A percentile compares a stretch with the other conserved stretches of the same genome.
Conservation (phyloP, 1,284 basidiomycete genomes). For the Puccinia polysora region DNA sequence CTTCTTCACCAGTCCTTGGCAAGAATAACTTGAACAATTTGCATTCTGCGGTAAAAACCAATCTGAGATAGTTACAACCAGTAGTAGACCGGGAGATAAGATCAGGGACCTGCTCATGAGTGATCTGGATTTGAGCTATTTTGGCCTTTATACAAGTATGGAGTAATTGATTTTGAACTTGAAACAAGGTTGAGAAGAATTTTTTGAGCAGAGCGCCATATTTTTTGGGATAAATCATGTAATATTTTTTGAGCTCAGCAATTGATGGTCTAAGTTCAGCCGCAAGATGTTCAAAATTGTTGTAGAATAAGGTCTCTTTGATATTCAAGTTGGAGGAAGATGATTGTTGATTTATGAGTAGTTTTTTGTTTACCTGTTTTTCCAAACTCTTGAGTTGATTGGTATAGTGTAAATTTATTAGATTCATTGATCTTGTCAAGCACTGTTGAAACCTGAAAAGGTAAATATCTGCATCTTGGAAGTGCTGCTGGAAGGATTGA, state of each 20-base stretch:
- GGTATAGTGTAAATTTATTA: conserved; percentile 90
- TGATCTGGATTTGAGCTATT: conserved; percentile 66
- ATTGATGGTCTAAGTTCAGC: conserved; percentile 69
- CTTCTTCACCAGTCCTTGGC: conserved; percentile 67
- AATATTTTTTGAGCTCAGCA: conserved; percentile 74
- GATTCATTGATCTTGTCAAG: conserved; percentile 88
- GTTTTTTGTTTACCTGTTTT: conserved; percentile 57
- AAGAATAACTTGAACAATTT: conserved; percentile 77
- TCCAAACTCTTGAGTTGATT: conserved; percentile 68
- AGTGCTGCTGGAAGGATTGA: conserved; percentile 65
- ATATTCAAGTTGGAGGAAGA: conserved; percentile 4
- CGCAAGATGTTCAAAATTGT: conserved; percentile 72
- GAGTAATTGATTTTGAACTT: conserved; percentile 66
- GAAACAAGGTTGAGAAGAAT: conserved; percentile 76
- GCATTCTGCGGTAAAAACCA: conserved; percentile 82
- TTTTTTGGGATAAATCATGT: conserved; percentile 66
- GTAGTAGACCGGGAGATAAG: conserved; percentile 78
- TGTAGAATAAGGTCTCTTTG: conserved; percentile 74
- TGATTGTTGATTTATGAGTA: conserved; percentile 23
- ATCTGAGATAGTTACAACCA: conserved; percentile 83
- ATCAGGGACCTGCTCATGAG: conserved; percentile 63
- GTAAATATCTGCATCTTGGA: conserved; percentile 82
- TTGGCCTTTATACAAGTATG: conserved; percentile 70
- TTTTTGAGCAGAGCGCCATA: conserved; percentile 70
- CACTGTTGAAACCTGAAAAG: conserved; percentile 89